A percentile compares a stretch with the other conserved stretches of the same genome.
Evolutionary conservation across 768 basidiomycete genomes (phyloP).

Genomic region (Arthromyces matolae): DNA sequence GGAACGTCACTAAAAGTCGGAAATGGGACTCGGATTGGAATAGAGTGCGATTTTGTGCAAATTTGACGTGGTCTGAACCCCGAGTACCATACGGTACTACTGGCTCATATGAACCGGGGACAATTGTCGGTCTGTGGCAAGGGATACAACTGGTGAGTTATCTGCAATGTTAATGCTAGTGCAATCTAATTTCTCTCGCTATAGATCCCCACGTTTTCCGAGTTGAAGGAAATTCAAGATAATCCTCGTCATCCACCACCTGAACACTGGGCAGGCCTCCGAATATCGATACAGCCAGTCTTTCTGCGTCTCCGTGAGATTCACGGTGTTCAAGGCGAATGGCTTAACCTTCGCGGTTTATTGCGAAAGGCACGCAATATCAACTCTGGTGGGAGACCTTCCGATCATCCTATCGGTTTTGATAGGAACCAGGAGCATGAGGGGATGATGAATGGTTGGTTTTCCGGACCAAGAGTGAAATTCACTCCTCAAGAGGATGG

Average conservation of each 20-base stretch:
- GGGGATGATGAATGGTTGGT: slow-evolving; percentile 15
- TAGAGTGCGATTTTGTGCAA: slow-evolving; percentile 40
- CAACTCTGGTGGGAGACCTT: not conserved
- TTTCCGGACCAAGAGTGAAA: not conserved
- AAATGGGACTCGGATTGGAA: slow-evolving; percentile 54
- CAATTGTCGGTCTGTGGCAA: slow-evolving; percentile 51
- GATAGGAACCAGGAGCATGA: not conserved
- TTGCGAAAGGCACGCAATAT: not conserved
- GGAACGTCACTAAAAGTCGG: slow-evolving; percentile 25
- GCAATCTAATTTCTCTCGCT: not conserved
- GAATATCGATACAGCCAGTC: not conserved
- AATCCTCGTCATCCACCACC: slow-evolving; percentile 19
- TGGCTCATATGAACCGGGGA: slow-evolving; percentile 47
- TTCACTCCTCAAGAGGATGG: not conserved
- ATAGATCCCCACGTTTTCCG: slow-evolving; percentile 23
- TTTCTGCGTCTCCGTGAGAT: slow-evolving; percentile 61
- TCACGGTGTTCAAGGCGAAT: slow-evolving; percentile 28
- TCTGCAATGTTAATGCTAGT: not conserved
- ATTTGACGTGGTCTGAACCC: slow-evolving; percentile 10
- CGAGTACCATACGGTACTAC: slow-evolving; percentile 17
- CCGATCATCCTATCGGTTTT: not conserved
- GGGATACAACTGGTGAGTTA: slow-evolving; percentile 52
- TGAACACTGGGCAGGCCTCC: slow-evolving; percentile 20
- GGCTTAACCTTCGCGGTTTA: not conserved
- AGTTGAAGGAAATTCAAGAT: slow-evolving; percentile 12